Percentiles rank a stretch among this genome's conserved stretches.
phyloP scores from a whole-genome alignment of 495 filamentous ascomycete species.

The Trichocladium antarcticum region DNA sequence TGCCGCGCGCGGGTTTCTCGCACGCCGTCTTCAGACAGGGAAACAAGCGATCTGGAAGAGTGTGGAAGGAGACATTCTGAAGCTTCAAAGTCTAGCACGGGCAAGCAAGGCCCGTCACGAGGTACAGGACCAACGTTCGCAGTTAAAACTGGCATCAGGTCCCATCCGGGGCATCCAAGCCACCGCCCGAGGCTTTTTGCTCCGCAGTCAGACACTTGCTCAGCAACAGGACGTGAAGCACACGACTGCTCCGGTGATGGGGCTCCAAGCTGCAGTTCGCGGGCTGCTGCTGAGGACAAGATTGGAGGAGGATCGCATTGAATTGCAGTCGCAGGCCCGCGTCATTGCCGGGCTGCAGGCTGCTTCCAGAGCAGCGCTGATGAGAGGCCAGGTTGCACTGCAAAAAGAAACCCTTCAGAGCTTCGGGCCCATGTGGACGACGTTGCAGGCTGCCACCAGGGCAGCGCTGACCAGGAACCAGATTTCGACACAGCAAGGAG shows the following conservation, averaged over 20 bases:
- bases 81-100: conserved; percentile 74
- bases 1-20: conserved; percentile 64
- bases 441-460: conserved; percentile 39
- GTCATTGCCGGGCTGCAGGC: conserved; percentile 1
- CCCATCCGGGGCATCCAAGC: conserved; percentile 60
- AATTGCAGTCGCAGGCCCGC: conserved; percentile 1
- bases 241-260: conserved; percentile 34
- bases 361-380: too few relatives aligned
- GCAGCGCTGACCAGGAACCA: too few relatives aligned
- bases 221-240: conserved; percentile 46
- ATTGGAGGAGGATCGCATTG: conserved; percentile 19
- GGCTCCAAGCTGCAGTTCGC: conserved; percentile 44
- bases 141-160: conserved; percentile 47
- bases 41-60: conserved; percentile 58
- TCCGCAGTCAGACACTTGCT: conserved; percentile 37
- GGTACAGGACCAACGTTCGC: conserved; percentile 51
- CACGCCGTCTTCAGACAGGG: conserved; percentile 49
- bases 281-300: conserved; percentile 38
- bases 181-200: conserved; percentile 48
- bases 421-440: too few relatives aligned
- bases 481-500: too few relatives aligned
- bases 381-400: too few relatives aligned
- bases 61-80: conserved; percentile 59
- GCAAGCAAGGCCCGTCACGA: conserved; percentile 62
- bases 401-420: too few relatives aligned